Percentiles rank a stretch among this genome's conserved stretches.
These are phyloP conservation scores for Tulasnella sp. DNA, from an alignment of 768 basidiomycete genomes.

Conservation along the genomic window DNA sequence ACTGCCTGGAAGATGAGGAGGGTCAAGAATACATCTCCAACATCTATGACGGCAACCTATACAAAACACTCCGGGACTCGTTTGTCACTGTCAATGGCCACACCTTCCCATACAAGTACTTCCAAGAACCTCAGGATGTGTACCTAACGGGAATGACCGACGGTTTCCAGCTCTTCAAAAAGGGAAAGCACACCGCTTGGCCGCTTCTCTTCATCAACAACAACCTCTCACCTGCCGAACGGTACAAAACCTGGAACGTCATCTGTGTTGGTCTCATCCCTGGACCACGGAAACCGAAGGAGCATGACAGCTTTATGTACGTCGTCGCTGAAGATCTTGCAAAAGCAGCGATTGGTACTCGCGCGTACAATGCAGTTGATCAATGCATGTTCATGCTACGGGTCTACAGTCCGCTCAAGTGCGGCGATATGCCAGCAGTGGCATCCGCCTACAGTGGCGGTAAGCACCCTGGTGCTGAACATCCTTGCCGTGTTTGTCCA, in stretches of 20 bases:
- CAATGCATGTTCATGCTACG: slow-evolving; percentile 29
- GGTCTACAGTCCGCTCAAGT: slow-evolving; percentile 29
- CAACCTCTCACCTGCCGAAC: slow-evolving; percentile 37
- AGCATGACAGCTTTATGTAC: slow-evolving; percentile 35
- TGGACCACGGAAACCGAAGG: slow-evolving; percentile 38
- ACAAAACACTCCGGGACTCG: background rate
- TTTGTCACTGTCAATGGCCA: background rate
- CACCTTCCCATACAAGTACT: background rate
- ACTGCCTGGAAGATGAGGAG: background rate
- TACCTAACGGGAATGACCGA: slow-evolving; percentile 23
- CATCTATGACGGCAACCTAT: background rate
- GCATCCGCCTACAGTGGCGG: slow-evolving; percentile 31
- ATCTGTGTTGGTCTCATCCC: slow-evolving; percentile 41
- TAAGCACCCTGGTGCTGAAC: slow-evolving; percentile 38
- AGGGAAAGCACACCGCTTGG: slow-evolving; percentile 32
- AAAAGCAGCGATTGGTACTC: slow-evolving; percentile 30
- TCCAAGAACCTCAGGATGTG: slow-evolving; percentile 1
- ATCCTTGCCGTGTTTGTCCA: slow-evolving; percentile 35
- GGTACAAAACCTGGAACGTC: slow-evolving; percentile 33
- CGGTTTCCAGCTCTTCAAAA: slow-evolving; percentile 37
- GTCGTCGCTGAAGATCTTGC: slow-evolving; percentile 35
- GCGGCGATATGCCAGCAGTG: slow-evolving; percentile 34
- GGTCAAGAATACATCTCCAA: background rate
- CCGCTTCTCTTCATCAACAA: slow-evolving; percentile 39
- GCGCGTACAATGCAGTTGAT: slow-evolving; percentile 31